Percentiles rank a stretch among this genome's conserved stretches.
phyloP scores from a whole-genome alignment of 306 rosid genomes.

The Prunus persica region Prunus_persica_NCBIv2 NC_034012.1:3864001-3864500 shows the following conservation, averaged over 20 bases:
- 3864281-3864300: slow-evolving; percentile 25
- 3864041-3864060: not conserved
- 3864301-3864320: not conserved
- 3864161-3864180: slow-evolving; percentile 31
- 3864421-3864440: not conserved
- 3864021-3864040: not conserved
- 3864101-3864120: not conserved
- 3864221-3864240: slow-evolving; percentile 35
- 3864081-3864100: not conserved
- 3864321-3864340: not conserved
- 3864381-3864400: not conserved
- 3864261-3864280: slow-evolving; percentile 46
- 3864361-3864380: not conserved
- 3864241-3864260: slow-evolving; percentile 54
- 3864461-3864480: not conserved
- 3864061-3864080: not conserved
- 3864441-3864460: not conserved
- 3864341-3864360: not conserved
- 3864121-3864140: slow-evolving; percentile 28
- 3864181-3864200: slow-evolving; percentile 43
- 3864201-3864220: slow-evolving; percentile 41
- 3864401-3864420: not conserved
- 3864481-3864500: not conserved
- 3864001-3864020: not conserved
- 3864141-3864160: slow-evolving; percentile 37